Conservation (phyloP, 371 early-diverging fungal genomes). For the Capniomyces stellatus region DNA sequence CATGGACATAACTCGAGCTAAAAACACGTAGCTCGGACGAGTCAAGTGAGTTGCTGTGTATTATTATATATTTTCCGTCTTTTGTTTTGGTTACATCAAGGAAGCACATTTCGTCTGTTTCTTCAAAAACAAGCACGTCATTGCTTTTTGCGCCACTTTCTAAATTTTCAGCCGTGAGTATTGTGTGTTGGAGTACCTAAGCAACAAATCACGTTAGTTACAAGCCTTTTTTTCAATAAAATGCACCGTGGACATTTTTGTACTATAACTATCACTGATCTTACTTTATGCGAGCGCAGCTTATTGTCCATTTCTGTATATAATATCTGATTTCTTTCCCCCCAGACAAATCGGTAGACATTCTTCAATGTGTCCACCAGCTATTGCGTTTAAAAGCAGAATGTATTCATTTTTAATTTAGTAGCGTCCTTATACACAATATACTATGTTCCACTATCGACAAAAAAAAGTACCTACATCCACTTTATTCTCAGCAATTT, state of each 20-base stretch:
- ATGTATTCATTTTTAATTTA: neutral
- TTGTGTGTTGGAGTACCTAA: conserved; percentile 1
- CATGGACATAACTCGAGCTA: conserved; percentile 26
- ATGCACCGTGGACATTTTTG: neutral
- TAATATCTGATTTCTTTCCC: conserved; percentile 33
- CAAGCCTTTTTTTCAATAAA: neutral
- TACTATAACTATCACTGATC: neutral
- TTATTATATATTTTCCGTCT: conserved; percentile 48
- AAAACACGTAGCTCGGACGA: conserved; percentile 55
- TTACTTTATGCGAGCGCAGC: conserved; percentile 45
- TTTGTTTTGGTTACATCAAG: conserved; percentile 64
- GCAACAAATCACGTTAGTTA: neutral
- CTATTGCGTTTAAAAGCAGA: conserved; percentile 6
- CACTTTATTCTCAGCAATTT: neutral
- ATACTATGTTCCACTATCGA: neutral
- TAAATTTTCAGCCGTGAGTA: conserved; percentile 6
- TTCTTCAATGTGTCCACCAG: conserved; percentile 33
- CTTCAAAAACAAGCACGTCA: conserved; percentile 46
- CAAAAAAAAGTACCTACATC: neutral
- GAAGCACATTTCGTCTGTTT: conserved; percentile 45
- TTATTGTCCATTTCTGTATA: conserved; percentile 57
- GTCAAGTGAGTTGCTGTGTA: conserved; percentile 53
- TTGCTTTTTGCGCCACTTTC: conserved; percentile 11
- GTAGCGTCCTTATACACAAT: neutral
- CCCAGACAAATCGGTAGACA: conserved; percentile 72